Conservation (phyloP, 1,139 yeast genomes). For the Torulaspora pretoriensis region DNA sequence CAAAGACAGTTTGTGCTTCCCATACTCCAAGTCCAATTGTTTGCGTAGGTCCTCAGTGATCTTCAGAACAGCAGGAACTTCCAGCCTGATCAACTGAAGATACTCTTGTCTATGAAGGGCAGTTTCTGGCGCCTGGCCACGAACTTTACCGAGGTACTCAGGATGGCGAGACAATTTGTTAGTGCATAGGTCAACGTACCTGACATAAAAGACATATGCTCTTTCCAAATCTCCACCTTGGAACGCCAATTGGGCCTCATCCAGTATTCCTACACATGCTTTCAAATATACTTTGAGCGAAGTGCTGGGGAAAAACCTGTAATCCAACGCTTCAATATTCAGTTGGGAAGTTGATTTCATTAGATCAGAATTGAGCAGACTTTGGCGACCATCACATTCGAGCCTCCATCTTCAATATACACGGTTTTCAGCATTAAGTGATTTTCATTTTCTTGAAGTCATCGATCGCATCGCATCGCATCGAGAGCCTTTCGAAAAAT, state of each 20-base stretch:
- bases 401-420: background rate
- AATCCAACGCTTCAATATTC: conserved; percentile 30
- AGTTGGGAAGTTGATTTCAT: conserved; percentile 29
- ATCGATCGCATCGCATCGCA: conserved; percentile 1
- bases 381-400: background rate
- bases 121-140: conserved; percentile 9
- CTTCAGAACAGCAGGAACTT: conserved; percentile 33
- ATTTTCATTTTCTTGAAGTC: conserved; percentile 1
- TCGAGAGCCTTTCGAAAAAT: background rate
- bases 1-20: conserved; percentile 25
- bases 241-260: conserved; percentile 31
- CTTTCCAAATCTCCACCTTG: conserved; percentile 24
- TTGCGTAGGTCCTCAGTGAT: conserved; percentile 28
- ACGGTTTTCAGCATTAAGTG: background rate
- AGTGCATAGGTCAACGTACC: conserved; percentile 34
- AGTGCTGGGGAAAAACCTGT: conserved; percentile 29
- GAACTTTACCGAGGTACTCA: conserved; percentile 13
- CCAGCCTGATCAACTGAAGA: conserved; percentile 30
- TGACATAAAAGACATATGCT: conserved; percentile 30
- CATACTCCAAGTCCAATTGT: conserved; percentile 22
- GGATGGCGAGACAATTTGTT: conserved; percentile 33
- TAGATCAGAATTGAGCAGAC: background rate
- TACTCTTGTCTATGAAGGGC: conserved; percentile 26
- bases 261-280: conserved; percentile 32
- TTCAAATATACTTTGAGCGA: conserved; percentile 32